phyloP scores from a whole-genome alignment of 768 basidiomycete species.

The Lactifluus pinguis region DNA sequence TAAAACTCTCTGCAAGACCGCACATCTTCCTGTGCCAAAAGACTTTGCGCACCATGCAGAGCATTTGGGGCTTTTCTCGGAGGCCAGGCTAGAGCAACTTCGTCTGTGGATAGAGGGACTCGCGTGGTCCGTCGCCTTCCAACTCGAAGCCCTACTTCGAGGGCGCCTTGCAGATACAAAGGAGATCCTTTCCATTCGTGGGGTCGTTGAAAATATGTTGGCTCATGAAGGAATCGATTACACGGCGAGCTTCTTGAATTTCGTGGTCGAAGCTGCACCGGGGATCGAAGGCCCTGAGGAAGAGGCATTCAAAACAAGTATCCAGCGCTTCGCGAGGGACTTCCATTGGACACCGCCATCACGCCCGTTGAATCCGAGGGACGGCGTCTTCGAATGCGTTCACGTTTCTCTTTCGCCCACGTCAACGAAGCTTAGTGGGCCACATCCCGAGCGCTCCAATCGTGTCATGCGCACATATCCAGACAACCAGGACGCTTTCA shows the following conservation, averaged over 20 bases:
- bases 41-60: slow-evolving; percentile 33
- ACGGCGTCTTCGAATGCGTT: slow-evolving; percentile 33
- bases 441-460: slow-evolving; percentile 52
- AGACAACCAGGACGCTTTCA: slow-evolving; percentile 41
- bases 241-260: slow-evolving; percentile 33
- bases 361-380: not conserved
- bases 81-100: slow-evolving; percentile 25
- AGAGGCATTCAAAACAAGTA: slow-evolving; percentile 11
- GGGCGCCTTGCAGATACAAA: slow-evolving; percentile 37
- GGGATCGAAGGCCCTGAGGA: not conserved
- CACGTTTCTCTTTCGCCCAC: slow-evolving; percentile 50
- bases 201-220: slow-evolving; percentile 27
- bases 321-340: slow-evolving; percentile 25
- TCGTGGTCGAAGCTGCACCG: slow-evolving; percentile 27
- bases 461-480: slow-evolving; percentile 48
- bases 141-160: slow-evolving; percentile 38
- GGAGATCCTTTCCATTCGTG: slow-evolving; percentile 41
- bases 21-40: slow-evolving; percentile 25
- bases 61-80: slow-evolving; percentile 38
- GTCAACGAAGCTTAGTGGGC: slow-evolving; percentile 42
- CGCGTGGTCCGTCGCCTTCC: slow-evolving; percentile 49
- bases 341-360: slow-evolving; percentile 4
- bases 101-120: slow-evolving; percentile 29
- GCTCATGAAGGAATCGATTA: slow-evolving; percentile 28
- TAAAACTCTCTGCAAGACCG: slow-evolving; percentile 29